Conservation (phyloP, 1,284 basidiomycete genomes). For the Trametes versicolor region DNA sequence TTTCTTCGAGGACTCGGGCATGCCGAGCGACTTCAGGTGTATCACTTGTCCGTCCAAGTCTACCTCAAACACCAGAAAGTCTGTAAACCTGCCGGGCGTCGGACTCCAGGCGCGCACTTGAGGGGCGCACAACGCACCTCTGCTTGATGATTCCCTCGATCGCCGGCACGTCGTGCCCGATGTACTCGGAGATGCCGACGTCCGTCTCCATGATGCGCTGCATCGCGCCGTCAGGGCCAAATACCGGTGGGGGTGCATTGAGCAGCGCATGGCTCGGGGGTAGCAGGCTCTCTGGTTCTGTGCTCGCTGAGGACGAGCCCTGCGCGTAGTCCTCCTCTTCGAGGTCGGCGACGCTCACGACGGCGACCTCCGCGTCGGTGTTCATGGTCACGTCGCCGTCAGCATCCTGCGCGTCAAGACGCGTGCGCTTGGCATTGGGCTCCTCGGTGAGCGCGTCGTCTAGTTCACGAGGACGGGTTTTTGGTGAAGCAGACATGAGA, state of each 20-base stretch:
- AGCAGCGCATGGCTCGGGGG: constrained; percentile 79
- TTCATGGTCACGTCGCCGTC: constrained; percentile 32
- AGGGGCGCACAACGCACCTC: constrained; percentile 59
- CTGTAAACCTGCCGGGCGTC: constrained; percentile 78
- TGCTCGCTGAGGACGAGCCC: constrained; percentile 2
- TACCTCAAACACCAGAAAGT: constrained; percentile 93
- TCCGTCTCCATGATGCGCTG: constrained; percentile 79
- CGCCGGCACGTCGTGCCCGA: constrained; percentile 73
- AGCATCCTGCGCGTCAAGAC: constrained; percentile 48
- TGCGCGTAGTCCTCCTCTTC: constrained; percentile 20
- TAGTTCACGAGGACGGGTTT: constrained; percentile 56
- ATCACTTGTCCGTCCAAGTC: constrained; percentile 82
- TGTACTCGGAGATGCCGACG: constrained; percentile 93
- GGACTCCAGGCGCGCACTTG: constrained; percentile 11
- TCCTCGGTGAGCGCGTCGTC: constrained; percentile 56
- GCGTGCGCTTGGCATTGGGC: constrained; percentile 66
- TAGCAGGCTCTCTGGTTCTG: constrained; percentile 58
- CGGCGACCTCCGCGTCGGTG: constrained; percentile 25
- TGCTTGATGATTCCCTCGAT: constrained; percentile 96
- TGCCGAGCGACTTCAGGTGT: constrained; percentile 79
- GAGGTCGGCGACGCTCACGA: constrained; percentile 33
- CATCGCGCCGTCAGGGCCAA: constrained; percentile 57
- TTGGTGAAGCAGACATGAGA: constrained; percentile 41
- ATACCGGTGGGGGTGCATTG: constrained; percentile 61
- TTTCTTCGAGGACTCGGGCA: constrained; percentile 66